Evolutionary conservation across 2,329 filamentous ascomycete genomes (phyloP), one percentile per base, ranked within the genome.

Genomic region (Coniochaeta sp.): DNA sequence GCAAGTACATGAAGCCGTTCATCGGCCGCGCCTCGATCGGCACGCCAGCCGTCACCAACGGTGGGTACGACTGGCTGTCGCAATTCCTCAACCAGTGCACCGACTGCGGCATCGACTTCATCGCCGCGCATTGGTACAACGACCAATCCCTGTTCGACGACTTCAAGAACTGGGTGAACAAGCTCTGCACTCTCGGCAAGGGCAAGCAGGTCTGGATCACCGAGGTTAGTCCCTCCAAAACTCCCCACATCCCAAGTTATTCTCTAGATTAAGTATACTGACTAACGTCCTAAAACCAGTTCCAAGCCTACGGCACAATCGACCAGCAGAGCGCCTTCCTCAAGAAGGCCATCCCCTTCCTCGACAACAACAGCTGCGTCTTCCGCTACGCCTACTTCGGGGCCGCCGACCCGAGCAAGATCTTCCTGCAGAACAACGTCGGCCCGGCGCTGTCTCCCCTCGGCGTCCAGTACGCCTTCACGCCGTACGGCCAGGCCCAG

Each of bases 81-180:
- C 58, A 63, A 27, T 78, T 77, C 65, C 42, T 76, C 30, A 51
- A 53, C n/a, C 57, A 61, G 6, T 77, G 74, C 63, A 58, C 56
- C 13, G 62, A 57, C 40, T 75, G 71, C 65, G 64, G 62, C 10
- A 69, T 77, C 48, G 71, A 76, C 59, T 71, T 69, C 55, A 56
- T 76, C 51, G 64, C 67, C 56, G 64, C 75, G 31, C 74, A 77
- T 57, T 77, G 73, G 73, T 77, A 77, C 54, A 70, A 71, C 51
- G 56, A 60, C 27, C 63, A 63, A 33, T 58, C 60, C 42, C 62
- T 67, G 53, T 60, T 63, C 7, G 58, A 57, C 3, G 71, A 72
- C 61, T 73, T 77, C 65, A 68, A 75, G 63, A 51, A 60, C 49
- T 71, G 75, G 59, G 59, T 75, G 38, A 51, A 62, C 20, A 59